Base-by-base conservation (phyloP, 345 rosid genomes). In the Pistacia vera region DNA sequence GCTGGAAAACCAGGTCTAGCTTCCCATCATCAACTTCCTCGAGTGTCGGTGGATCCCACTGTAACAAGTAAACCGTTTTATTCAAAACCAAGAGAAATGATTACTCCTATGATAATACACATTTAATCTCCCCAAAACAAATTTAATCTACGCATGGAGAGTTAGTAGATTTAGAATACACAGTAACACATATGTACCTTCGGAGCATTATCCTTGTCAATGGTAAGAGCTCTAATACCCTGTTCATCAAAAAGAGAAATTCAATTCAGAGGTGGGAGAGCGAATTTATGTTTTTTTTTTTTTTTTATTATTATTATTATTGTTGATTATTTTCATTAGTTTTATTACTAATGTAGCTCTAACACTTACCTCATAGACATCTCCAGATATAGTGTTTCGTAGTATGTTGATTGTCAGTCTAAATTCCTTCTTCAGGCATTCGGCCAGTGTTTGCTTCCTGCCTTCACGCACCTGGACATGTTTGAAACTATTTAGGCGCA, bases 191-290 rank as follows among this genome's bases (percentile, higher is more conserved):
- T 7, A 41, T 8, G 54, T 84, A 96, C 99, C 93, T 93, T 96
- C 33, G 97, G 99, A 75, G 95, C 78, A 81, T 90, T 96, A 78
- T 93, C 98, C 85, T 92, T 96, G 83, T 96, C 99, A 68, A 96
- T 86, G 83, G 93, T 88, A 64, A 89, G 79, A 77, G 99, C 95
- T 75, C 99, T 81, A 70, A 96, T 96, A 73, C 99, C 99, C 98
- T 95, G 76, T 66, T 66, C 72, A 33, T 17, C 11, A 63, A 76
- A 67, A 25, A 52, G 9, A 70, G 35, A 62, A 68, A 36, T 55
- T 36, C 52, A 17, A 18, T 75, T 78, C 63, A 77, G 70, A 73
- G 36, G 54, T 63, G 49, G 54, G 38, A 18, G 8, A 35, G 51
- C 55, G 6, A 52, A 1, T 49, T 73, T 41, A 1, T 41, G 46